Base-by-base conservation (phyloP, 257 asterid genomes). In the Cinchona pubescens region DNA sequence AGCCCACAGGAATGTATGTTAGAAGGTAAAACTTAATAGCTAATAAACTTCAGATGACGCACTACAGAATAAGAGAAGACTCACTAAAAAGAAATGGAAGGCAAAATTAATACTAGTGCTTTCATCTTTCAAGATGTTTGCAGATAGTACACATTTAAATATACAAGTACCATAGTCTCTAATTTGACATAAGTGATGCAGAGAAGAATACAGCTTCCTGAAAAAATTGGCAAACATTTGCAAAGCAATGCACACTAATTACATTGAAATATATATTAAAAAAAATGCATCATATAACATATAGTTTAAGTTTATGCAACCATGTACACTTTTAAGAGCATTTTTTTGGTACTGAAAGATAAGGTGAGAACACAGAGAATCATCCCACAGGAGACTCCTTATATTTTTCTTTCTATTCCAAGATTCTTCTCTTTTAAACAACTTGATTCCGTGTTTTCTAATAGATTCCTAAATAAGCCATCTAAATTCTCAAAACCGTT, bases 1-100 rank as follows among this genome's bases (percentile, higher is more conserved):
- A 48, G 64, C 74, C 76, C 72, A 75, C 11, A 59, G 16, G 53
- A 32, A 46, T 29, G 48, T 25, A 38, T 30, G 5, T 64, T 66
- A 55, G 63, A 34, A 37, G 19, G 37, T 11, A 49, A 2, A 35
- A 19, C 8, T 18, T 18, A 7, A 25, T 25, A 14, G 51, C 32
- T 66, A 65, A 35, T 4, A 65, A 35, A 10, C 7, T 21, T 38
- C 34, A 18, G 29, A 35, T 64, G 40, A 2, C 40, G 55, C 35
- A 67, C 5, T 25, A 67, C 12, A 2, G 51, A 65, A 37, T 11
- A 12, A 38, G 0, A 37, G 34, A 23, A 21, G 60, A 21, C 14
- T 23, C 30, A 23, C 15, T 37, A 0, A n/a, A 65, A 6, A 67
- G 25, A 55, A 27, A 25, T 9, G 18, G 35, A 27, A 2, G 13